Percentiles rank a stretch among this genome's conserved stretches.
Conservation (phyloP, 129 eudicot genomes). For the Sambucus nigra region DNA sequence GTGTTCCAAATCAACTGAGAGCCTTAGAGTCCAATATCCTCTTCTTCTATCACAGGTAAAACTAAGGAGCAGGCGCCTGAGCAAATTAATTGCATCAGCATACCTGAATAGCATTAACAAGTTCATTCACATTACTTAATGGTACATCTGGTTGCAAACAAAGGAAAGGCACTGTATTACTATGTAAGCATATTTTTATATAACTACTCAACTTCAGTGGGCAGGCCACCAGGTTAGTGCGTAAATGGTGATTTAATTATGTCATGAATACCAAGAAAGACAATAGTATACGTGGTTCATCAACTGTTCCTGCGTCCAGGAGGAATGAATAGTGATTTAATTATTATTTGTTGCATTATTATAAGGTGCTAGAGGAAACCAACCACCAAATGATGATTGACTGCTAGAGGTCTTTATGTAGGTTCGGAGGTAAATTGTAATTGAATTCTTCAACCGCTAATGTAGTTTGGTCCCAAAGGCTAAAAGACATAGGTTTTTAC, state of each 20-base stretch:
- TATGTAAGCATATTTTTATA: background rate
- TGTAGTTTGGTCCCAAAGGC: no score
- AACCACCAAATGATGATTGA: no score
- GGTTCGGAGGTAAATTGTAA: no score
- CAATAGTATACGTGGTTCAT: no score
- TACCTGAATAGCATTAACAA: constrained; percentile 38
- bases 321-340: no score
- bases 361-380: no score
- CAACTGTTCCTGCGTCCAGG: no score
- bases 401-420: no score
- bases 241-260: background rate
- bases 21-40: constrained; percentile 94
- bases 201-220: background rate
- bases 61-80: constrained; percentile 38
- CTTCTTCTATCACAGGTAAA: constrained; percentile 76
- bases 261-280: no score
- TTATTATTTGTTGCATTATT: no score
- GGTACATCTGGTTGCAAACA: background rate
- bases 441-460: no score
- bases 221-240: background rate
- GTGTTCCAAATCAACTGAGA: constrained; percentile 85
- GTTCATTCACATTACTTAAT: constrained; percentile 8
- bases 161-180: background rate
- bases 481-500: no score
- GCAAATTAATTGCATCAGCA: constrained; percentile 60